These are phyloP conservation scores for Paramecium sonneborni DNA, from an alignment of 73 alveolate genomes.

Conservation along the genomic window DNA sequence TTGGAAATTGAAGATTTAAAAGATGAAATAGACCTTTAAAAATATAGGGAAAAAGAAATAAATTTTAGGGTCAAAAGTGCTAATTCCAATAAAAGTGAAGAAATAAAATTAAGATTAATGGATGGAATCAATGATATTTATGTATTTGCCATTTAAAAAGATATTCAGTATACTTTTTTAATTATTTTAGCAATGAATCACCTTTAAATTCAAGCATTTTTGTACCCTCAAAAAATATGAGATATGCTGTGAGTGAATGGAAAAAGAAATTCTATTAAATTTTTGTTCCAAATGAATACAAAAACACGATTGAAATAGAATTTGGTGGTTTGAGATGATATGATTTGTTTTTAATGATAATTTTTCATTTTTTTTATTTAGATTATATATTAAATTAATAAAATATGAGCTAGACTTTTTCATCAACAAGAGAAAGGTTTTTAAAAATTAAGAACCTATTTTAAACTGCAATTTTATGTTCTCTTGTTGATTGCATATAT, in stretches of 20 bases:
- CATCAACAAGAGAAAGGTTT: neutral
- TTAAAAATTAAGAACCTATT: conserved; percentile 22
- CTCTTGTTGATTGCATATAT: neutral
- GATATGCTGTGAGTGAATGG: neutral
- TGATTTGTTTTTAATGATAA: neutral
- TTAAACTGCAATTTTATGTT: neutral
- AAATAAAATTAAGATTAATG: too few relatives aligned
- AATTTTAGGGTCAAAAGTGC: neutral
- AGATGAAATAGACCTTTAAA: neutral
- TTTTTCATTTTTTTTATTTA: neutral
- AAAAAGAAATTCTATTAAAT: too few relatives aligned
- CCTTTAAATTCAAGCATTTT: too few relatives aligned
- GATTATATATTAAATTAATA: neutral
- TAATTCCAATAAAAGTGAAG: neutral
- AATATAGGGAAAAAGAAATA: neutral
- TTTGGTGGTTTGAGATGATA: neutral
- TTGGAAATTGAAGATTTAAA: neutral
- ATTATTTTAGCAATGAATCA: too few relatives aligned
- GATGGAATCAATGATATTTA: too few relatives aligned
- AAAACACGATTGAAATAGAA: too few relatives aligned
- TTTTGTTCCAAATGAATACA: neutral
- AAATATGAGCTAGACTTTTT: neutral
- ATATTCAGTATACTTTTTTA: too few relatives aligned
- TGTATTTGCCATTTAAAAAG: too few relatives aligned
- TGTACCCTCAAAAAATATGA: neutral